A percentile compares a stretch with the other conserved stretches of the same genome.
Conservation (phyloP, 768 basidiomycete genomes). For the Tricholoma sp. region DNA sequence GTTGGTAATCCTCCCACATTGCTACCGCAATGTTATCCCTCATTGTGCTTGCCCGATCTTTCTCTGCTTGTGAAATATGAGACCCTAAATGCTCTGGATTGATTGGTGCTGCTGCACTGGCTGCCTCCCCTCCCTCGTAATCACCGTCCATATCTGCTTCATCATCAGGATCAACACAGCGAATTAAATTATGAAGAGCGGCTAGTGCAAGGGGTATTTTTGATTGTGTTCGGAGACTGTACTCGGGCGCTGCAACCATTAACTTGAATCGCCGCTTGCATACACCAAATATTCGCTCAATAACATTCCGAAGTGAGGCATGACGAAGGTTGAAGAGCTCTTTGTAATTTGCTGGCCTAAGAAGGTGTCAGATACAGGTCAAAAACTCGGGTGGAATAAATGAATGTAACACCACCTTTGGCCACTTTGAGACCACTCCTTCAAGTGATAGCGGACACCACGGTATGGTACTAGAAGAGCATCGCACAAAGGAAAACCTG, state of each 20-base stretch:
- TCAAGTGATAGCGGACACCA: slow-evolving; percentile 31
- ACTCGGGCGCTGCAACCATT: slow-evolving; percentile 11
- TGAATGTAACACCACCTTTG: slow-evolving; percentile 4
- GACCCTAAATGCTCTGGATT: slow-evolving; percentile 7
- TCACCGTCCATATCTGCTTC: slow-evolving; percentile 4
- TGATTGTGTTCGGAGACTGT: slow-evolving; percentile 16
- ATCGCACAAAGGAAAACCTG: slow-evolving; percentile 30
- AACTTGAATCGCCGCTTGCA: slow-evolving; percentile 18
- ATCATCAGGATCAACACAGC: slow-evolving; percentile 16
- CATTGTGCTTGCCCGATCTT: slow-evolving; percentile 9
- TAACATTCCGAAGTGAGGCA: slow-evolving; percentile 31
- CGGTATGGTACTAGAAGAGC: slow-evolving; percentile 32
- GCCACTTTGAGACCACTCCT: slow-evolving; percentile 8
- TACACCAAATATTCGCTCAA: slow-evolving; percentile 29
- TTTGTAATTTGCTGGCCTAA: slow-evolving; percentile 28
- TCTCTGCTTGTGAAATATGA: slow-evolving; percentile 15
- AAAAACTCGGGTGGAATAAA: not conserved
- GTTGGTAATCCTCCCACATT: slow-evolving; percentile 22
- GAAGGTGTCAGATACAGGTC: slow-evolving; percentile 7
- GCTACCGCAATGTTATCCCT: slow-evolving; percentile 19
- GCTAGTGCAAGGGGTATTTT: slow-evolving; percentile 18
- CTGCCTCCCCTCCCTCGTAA: not conserved
- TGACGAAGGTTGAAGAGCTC: slow-evolving; percentile 40
- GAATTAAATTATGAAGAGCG: slow-evolving; percentile 25
- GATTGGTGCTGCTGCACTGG: not conserved